Evolutionary conservation across 345 rosid species (phyloP).

Genomic region (Boechera divaricarpa): DNA sequence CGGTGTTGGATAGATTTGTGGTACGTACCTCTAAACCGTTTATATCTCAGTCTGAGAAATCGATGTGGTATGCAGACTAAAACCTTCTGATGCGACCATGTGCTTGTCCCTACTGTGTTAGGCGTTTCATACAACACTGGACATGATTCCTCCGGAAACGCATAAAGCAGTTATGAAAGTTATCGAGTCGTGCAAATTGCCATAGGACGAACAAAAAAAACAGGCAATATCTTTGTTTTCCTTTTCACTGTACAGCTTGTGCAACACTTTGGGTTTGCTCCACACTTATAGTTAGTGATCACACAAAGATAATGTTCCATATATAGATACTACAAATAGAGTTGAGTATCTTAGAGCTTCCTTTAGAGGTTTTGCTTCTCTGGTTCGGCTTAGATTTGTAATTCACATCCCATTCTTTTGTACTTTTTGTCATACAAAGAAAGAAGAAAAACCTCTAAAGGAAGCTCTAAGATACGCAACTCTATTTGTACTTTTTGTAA

Average conservation of each 20-base stretch:
- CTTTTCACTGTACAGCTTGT: slow-evolving; percentile 52
- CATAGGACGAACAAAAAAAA: slow-evolving; percentile 38
- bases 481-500: too few relatives aligned
- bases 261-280: slow-evolving; percentile 14
- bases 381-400: slow-evolving; percentile 20
- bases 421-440: slow-evolving; percentile 15
- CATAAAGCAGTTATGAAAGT: slow-evolving; percentile 85
- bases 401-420: slow-evolving; percentile 26
- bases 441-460: not conserved
- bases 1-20: slow-evolving; percentile 94
- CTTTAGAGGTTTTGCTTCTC: slow-evolving; percentile 12
- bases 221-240: not conserved
- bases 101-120: slow-evolving; percentile 21
- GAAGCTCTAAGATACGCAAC: too few relatives aligned
- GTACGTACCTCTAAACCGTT: slow-evolving; percentile 52
- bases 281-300: slow-evolving; percentile 24
- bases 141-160: slow-evolving; percentile 90
- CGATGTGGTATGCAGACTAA: not conserved
- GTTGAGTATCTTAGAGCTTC: not conserved
- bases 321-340: slow-evolving; percentile 2
- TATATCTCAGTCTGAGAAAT: not conserved
- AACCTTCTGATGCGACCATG: slow-evolving; percentile 4
- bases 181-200: slow-evolving; percentile 77
- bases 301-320: slow-evolving; percentile 6
- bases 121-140: slow-evolving; percentile 80